Evolutionary conservation across 306 rosid species (phyloP).

Genomic region (Dicorynia guianensis): DNA sequence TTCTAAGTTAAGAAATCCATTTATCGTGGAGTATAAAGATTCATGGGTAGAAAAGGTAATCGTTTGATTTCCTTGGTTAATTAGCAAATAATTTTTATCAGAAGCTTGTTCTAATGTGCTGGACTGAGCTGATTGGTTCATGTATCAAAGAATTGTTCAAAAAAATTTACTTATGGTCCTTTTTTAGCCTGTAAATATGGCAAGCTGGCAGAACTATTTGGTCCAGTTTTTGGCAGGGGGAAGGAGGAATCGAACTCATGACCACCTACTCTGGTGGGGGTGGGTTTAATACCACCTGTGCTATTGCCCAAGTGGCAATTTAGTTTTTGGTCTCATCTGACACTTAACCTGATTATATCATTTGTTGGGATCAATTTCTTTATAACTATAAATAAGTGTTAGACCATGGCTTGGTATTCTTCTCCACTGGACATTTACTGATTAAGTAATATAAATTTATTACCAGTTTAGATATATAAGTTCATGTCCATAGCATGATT

Average conservation of each 20-base stretch:
- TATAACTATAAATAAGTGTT: not conserved
- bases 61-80: not conserved
- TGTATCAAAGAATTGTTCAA: not conserved
- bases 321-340: too few relatives aligned
- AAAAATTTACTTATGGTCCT: not conserved
- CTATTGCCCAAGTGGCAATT: too few relatives aligned
- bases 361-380: too few relatives aligned
- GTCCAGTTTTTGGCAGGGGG: too few relatives aligned
- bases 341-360: too few relatives aligned
- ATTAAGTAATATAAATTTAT: not conserved
- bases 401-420: not conserved
- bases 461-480: not conserved
- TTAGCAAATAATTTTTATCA: not conserved
- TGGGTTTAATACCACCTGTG: too few relatives aligned
- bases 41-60: slow-evolving; percentile 99
- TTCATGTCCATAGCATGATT: not conserved
- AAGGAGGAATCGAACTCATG: too few relatives aligned
- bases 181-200: not conserved
- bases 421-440: not conserved
- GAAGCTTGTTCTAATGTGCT: not conserved
- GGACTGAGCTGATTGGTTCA: not conserved
- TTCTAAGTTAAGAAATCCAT: slow-evolving; percentile 85
- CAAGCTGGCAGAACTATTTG: too few relatives aligned
- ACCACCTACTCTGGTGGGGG: too few relatives aligned
- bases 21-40: slow-evolving; percentile 98